These are phyloP conservation scores for Blastobotrys proliferans DNA, from an alignment of 1,139 yeast genomes.

Conservation along the genomic window DNA sequence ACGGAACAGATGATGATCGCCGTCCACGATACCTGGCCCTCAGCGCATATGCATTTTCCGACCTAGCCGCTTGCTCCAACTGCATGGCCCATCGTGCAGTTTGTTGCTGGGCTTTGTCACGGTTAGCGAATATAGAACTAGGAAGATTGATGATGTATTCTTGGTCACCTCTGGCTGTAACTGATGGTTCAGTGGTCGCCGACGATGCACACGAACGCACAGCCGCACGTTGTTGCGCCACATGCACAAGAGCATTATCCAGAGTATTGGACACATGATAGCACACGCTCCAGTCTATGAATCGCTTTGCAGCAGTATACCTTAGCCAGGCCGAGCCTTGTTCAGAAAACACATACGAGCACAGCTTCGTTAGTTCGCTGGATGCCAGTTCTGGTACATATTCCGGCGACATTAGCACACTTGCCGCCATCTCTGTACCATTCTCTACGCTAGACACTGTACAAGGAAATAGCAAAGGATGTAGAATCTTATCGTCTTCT, in stretches of 20 bases:
- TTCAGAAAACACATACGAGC: constrained; percentile 26
- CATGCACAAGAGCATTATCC: background rate
- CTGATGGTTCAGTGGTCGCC: background rate
- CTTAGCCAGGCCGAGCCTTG: constrained; percentile 32
- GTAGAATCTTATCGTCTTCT: constrained; percentile 6
- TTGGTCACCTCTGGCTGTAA: constrained; percentile 1
- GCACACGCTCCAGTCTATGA: constrained; percentile 25
- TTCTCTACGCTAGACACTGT: constrained; percentile 25
- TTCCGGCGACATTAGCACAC: constrained; percentile 28
- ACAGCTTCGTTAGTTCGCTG: constrained; percentile 24
- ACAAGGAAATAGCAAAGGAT: constrained; percentile 15
- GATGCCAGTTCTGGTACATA: constrained; percentile 23
- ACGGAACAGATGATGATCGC: background rate
- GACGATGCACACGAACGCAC: background rate
- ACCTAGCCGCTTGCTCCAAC: constrained; percentile 25
- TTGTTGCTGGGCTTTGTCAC: constrained; percentile 23
- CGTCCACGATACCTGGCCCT: background rate
- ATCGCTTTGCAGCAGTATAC: constrained; percentile 28
- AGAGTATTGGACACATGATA: constrained; percentile 12
- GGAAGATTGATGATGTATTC: constrained; percentile 15
- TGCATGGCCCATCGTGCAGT: constrained; percentile 31
- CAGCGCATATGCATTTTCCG: constrained; percentile 21
- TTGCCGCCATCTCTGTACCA: constrained; percentile 26
- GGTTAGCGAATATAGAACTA: constrained; percentile 12
- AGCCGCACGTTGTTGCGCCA: background rate